Base-by-base conservation (phyloP, 441 rosid genomes). In the Adansonia gregorii region DNA sequence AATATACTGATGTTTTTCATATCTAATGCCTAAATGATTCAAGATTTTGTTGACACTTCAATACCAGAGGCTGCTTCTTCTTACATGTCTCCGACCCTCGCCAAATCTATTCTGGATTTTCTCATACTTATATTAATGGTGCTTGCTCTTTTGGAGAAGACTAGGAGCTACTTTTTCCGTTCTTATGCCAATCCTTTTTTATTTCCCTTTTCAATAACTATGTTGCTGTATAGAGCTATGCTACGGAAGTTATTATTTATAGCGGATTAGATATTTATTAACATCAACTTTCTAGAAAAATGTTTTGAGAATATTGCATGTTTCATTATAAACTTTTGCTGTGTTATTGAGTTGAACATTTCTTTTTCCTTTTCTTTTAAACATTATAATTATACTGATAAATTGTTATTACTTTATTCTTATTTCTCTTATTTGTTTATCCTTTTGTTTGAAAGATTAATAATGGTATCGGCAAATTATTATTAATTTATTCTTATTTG, bases 11-110 rank as follows among this genome's bases (percentile, higher is more conserved):
- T 72, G 43, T 72, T 56, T 72, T 43, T 8, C 11, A 35, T 41
- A 55, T 56, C 59, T 39, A 72, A 72, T 56, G 19, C 63, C 58
- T 10, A 70, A 70, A 15, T 2, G 60, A 51, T 51, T 49, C 45
- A 17, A 41, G 51, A 41, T 17, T 66, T 70, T 51, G 45, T 15
- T 51, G 35, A 22, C 7, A 59, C 64, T 59, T 20, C 27, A 11
- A 8, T 58, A 19, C 11, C 35, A 59, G 6, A 22, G 65, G 65
- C 65, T 22, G 8, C 4, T 7, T 22, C 35, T 60, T 60, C n/a
- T 60, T n/a, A 7, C 27, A 8, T 24, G 65, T 10, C 39, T 60
- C 39, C 22, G 39, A 60, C 41, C 35, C 35, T 60, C 41, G 27
- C 66, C 41, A 24, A 15, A 24, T 60, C 11, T 35, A 35, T 64